Conservation (phyloP, 2,329 filamentous ascomycete species). For the Lasiodiplodia citricola region DNA sequence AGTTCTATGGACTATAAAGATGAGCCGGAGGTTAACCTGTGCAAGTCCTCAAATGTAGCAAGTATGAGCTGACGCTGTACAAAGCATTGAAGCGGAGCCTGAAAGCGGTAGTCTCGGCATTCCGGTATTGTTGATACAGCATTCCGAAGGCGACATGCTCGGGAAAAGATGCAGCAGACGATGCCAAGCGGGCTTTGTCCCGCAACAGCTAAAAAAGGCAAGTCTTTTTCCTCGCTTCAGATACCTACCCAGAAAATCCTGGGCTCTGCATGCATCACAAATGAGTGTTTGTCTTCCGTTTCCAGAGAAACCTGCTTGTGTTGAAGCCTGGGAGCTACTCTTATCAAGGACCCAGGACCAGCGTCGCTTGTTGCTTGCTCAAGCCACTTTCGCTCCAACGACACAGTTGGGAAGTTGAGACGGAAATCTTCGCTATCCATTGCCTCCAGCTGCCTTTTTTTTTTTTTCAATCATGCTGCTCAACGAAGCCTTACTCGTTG, state of each 20-base stretch:
- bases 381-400: not conserved
- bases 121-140: not conserved
- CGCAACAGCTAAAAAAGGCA: not conserved
- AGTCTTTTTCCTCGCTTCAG: not conserved
- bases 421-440: not conserved
- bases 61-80: not conserved
- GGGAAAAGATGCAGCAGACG: not conserved
- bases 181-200: not conserved
- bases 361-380: conserved; percentile 9
- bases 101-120: not conserved
- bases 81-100: not conserved
- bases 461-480: not conserved
- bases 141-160: not conserved
- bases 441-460: not conserved
- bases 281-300: not conserved
- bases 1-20: not conserved
- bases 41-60: not conserved
- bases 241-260: not conserved
- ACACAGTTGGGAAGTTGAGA: not conserved
- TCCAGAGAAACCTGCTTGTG: not conserved
- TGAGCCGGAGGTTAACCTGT: not conserved
- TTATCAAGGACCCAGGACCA: conserved; percentile 5
- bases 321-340: not conserved
- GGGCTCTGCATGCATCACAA: not conserved
- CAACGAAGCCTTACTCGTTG: not conserved